Percentiles rank a stretch among this genome's conserved stretches.
phyloP scores from a whole-genome alignment of 2,329 filamentous ascomycete species.

The Lecanicillium sp. region DNA sequence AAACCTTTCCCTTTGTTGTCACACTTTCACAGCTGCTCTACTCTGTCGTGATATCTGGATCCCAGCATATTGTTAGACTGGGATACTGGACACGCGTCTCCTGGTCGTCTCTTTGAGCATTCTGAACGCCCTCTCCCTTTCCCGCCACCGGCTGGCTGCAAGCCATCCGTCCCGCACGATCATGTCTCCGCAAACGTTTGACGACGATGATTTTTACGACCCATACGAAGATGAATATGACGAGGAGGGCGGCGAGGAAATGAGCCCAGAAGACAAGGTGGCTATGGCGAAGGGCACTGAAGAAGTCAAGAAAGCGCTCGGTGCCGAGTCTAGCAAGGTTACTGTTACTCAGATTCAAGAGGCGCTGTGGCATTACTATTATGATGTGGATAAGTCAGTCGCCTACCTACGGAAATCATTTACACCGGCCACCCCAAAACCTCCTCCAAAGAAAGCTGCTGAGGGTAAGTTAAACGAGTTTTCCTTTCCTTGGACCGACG shows the following conservation, averaged over 20 bases:
- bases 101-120: too few relatives aligned
- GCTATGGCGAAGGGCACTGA: slow-evolving; percentile 57
- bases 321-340: slow-evolving; percentile 47
- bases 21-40: too few relatives aligned
- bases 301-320: slow-evolving; percentile 60
- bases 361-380: slow-evolving; percentile 92
- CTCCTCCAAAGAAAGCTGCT: slow-evolving; percentile 31
- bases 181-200: slow-evolving; percentile 1
- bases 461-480: slow-evolving; percentile 32
- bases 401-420: slow-evolving; percentile 66
- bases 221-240: slow-evolving; percentile 29
- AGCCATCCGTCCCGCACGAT: too few relatives aligned
- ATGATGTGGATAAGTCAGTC: slow-evolving; percentile 80
- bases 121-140: too few relatives aligned
- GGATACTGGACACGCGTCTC: too few relatives aligned
- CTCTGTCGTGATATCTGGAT: too few relatives aligned
- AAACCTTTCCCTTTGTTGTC: too few relatives aligned
- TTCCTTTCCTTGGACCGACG: slow-evolving; percentile 8
- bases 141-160: too few relatives aligned
- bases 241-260: slow-evolving; percentile 35
- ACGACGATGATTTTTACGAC: slow-evolving; percentile 10
- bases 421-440: slow-evolving; percentile 37
- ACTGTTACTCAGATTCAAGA: slow-evolving; percentile 69
- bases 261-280: slow-evolving; percentile 38
- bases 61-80: too few relatives aligned